Percentiles rank a stretch among this genome's conserved stretches.
These are phyloP conservation scores for Falciphora oryzae DNA, from an alignment of 2,329 filamentous ascomycete genomes.

Conservation along the genomic window DNA sequence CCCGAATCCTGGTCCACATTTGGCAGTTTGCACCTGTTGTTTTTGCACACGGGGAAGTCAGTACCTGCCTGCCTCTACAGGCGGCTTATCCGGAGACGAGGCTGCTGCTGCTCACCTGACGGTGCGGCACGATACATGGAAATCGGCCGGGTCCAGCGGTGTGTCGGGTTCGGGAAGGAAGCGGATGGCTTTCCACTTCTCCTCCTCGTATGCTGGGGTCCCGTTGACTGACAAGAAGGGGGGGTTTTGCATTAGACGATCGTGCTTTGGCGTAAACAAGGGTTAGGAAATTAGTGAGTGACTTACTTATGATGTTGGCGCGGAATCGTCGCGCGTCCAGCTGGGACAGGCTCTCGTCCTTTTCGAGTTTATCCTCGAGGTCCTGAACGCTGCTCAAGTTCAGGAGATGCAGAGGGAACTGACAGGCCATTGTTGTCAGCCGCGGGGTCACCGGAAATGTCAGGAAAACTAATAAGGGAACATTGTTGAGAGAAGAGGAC, in stretches of 20 bases:
- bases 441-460: neutral
- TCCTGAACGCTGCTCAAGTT: slow-evolving; percentile 59
- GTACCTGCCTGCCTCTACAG: neutral
- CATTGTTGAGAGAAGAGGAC: neutral
- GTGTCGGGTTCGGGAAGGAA: slow-evolving; percentile 44
- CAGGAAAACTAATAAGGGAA: neutral
- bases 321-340: slow-evolving; percentile 62
- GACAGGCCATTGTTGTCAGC: neutral
- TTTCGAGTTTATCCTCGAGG: slow-evolving; percentile 50
- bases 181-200: slow-evolving; percentile 59
- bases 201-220: slow-evolving; percentile 59
- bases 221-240: slow-evolving; percentile 38
- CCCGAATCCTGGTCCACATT: slow-evolving; percentile 62
- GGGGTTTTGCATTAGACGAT: neutral
- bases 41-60: too few species aligned
- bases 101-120: slow-evolving; percentile 45
- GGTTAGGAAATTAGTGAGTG: slow-evolving; percentile 1
- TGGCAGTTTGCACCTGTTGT: slow-evolving; percentile 56
- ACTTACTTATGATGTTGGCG: slow-evolving; percentile 62
- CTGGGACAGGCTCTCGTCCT: slow-evolving; percentile 38
- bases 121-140: slow-evolving; percentile 58
- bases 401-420: slow-evolving; percentile 67
- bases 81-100: neutral
- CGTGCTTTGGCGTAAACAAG: slow-evolving; percentile 11
- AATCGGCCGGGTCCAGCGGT: slow-evolving; percentile 35